Base-by-base conservation (phyloP, 495 filamentous ascomycete species). In the Neurospora pannonica region DNA sequence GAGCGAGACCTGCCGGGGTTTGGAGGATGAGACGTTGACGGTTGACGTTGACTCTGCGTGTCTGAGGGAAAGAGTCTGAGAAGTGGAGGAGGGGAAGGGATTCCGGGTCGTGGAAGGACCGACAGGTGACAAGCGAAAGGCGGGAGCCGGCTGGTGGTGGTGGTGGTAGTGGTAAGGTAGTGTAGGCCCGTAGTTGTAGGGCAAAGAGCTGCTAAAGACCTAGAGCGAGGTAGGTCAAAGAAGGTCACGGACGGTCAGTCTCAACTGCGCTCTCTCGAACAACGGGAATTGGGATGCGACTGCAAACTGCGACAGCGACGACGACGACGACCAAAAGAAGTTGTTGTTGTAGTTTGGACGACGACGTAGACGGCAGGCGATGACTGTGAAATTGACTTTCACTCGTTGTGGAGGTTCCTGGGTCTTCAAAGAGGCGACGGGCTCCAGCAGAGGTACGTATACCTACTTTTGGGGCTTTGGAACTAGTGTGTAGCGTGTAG, bases 1-100 rank as follows among this genome's bases (percentile, higher is more conserved):
- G 71, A 72, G 36, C 48, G 74, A 78, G 77, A 73, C 74, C 70
- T 76, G 48, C 43, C 43, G 43, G 43, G 43, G 43, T 43, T 24
- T 37, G 9, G 39, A 24, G n/a, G 15, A 19, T 38, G 39, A 67
- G 43, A 24, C 36, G 39, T 34, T 62, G 43, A 34, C 71, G 70
- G 70, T 71, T 73, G 72, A 71, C 42, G 38, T 48, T 70, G 70
- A 71, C 39, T 46, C 42, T 24, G 38, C 42, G 28, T 36, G 71
- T 36, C 54, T 36, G 43, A 71, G 70, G 70, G 9, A 71, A 40
- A 40, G 70, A 40, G 70, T 40, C 70, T 38, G 71, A 72, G 71
- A 60, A 13, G 34, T 21, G 21, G 43, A 37, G 67, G 39, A 70
- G 70, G 67, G 75, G 74, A 76, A 71, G 74, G 48, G 73, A 75